Percentiles rank a stretch among this genome's conserved stretches.
Evolutionary conservation across 2,329 filamentous ascomycete genomes (phyloP).

Genomic region (Aspergillus pseudoglaucus): DNA sequence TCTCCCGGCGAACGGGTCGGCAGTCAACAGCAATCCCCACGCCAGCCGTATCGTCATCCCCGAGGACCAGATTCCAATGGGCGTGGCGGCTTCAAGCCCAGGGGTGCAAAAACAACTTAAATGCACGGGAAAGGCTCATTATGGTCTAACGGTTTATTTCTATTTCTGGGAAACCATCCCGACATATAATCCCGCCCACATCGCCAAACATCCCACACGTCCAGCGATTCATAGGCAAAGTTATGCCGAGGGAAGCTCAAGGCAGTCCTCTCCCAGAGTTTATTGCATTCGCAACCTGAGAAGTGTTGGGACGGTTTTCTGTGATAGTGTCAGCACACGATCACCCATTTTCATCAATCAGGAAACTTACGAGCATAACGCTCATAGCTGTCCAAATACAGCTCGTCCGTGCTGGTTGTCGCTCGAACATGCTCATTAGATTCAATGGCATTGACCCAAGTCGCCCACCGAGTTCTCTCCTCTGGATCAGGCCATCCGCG

Average conservation of each 20-base stretch:
- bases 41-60: slow-evolving; percentile 66
- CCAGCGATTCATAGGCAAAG: neutral
- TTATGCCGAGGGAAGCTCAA: slow-evolving; percentile 16
- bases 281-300: slow-evolving; percentile 53
- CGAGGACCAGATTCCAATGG: slow-evolving; percentile 71
- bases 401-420: slow-evolving; percentile 60
- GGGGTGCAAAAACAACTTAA: slow-evolving; percentile 47
- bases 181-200: neutral
- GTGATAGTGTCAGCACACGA: slow-evolving; percentile 9
- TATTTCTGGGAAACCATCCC: neutral
- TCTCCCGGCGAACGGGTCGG: slow-evolving; percentile 33
- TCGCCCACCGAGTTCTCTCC: slow-evolving; percentile 58
- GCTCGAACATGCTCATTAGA: slow-evolving; percentile 54
- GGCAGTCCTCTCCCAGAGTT: slow-evolving; percentile 52
- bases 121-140: neutral
- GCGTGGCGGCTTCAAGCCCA: slow-evolving; percentile 66
- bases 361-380: slow-evolving; percentile 49
- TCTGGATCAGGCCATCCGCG: slow-evolving; percentile 61
- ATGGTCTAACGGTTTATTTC: neutral
- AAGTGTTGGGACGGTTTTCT: slow-evolving; percentile 56
- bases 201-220: neutral
- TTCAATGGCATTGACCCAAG: slow-evolving; percentile 67
- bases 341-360: neutral
- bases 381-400: slow-evolving; percentile 63
- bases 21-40: slow-evolving; percentile 16